Base-by-base conservation (phyloP, 257 asterid species). In the Solanum boliviense region DNA sequence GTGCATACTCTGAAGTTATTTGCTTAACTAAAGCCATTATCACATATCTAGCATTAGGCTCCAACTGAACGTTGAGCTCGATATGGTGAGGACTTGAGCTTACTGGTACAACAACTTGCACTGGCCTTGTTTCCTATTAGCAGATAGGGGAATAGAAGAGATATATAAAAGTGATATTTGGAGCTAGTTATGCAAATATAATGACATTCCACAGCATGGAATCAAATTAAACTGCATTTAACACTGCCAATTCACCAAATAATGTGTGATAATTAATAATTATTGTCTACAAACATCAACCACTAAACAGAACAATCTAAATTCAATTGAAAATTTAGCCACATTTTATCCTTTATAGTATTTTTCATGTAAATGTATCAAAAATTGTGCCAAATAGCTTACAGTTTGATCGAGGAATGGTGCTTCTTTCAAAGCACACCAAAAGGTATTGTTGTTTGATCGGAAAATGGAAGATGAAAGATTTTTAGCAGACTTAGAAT, bases 61-160 rank as follows among this genome's bases (percentile, higher is more conserved):
- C 98, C 15, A 88, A 71, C 90, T 89, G 89, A 12, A 95, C 96
- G 56, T 96, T 94, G 85, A 96, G 94, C 90, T 94, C 98, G 75
- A 95, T 89, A 86, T 96, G 98, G 91, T 96, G 98, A 89, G 93
- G 96, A 87, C 98, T 95, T 85, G 95, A 93, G 90, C 94, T 91
- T 86, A 95, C 78, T 18, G 96, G 98, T 38, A 95, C 95, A 11
- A 91, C 92, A 41, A 93, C 94, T 92, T 94, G 94, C 87, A 87
- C 89, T 27, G 95, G 92, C 93, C 89, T 91, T 44, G 96, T 88
- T 89, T 96, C 98, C 98, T 95, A 91, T 88, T 44, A 87, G 10
- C 38, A 86, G 60, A 86, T 70, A 60, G 36, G 35, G 83, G 60
- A 20, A 58, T 46, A 73, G 72, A 56, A n/a, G 11, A 84, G 44